These are phyloP conservation scores for Fraxinus floribunda DNA, from an alignment of 305 asterid species.

Conservation along the genomic window DNA sequence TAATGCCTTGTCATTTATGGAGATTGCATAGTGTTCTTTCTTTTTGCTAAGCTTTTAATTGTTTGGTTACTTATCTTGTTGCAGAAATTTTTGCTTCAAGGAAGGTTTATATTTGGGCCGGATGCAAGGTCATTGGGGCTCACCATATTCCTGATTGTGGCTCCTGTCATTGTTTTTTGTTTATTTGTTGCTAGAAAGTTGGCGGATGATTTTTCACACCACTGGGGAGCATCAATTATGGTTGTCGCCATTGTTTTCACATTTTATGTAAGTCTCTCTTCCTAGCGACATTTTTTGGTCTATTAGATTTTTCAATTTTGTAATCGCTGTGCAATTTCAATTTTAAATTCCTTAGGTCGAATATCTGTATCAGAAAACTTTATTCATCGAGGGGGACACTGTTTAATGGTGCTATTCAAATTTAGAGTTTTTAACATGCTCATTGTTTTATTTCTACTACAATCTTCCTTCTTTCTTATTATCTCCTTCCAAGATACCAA, in stretches of 20 bases:
- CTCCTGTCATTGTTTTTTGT: slow-evolving; percentile 43
- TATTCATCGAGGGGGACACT: not conserved
- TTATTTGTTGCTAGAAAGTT: slow-evolving; percentile 37
- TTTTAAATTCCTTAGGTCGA: not conserved
- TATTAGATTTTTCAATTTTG: not conserved
- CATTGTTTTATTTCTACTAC: not conserved
- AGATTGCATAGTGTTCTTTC: not conserved
- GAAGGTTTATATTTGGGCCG: slow-evolving; percentile 50
- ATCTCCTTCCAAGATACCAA: not conserved
- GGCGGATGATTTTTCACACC: slow-evolving; percentile 24
- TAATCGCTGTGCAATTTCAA: not conserved
- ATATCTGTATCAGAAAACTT: not conserved
- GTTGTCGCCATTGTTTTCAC: slow-evolving; percentile 35
- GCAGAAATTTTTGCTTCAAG: slow-evolving; percentile 46
- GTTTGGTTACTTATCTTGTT: not conserved
- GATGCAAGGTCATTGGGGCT: slow-evolving; percentile 43
- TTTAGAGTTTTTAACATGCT: not conserved
- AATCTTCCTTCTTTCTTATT: not conserved
- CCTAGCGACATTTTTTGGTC: not conserved
- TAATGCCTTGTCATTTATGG: not conserved
- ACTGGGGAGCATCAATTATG: slow-evolving; percentile 38
- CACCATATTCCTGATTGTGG: slow-evolving; percentile 41
- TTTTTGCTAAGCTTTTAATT: not conserved
- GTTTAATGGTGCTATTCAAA: not conserved
- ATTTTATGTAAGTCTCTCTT: slow-evolving; percentile 31